Evolutionary conservation across 495 filamentous ascomycete species (phyloP).

Genomic region (Daldinia bambusicola): DNA sequence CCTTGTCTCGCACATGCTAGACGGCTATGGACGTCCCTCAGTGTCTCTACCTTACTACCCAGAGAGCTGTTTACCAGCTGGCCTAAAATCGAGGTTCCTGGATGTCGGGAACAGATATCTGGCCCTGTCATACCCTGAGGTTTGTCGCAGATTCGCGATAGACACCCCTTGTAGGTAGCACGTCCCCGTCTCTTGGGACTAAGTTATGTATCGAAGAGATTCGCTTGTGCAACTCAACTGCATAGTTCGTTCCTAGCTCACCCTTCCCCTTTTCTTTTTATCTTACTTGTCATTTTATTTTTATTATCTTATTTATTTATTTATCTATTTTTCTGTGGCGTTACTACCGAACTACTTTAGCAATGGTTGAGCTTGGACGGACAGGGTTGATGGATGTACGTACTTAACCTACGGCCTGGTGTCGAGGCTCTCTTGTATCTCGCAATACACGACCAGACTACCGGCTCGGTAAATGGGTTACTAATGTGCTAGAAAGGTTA

Average conservation of each 20-base stretch:
- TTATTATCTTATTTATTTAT: background rate
- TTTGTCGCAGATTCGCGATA: slow-evolving; percentile 47
- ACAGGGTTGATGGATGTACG: background rate
- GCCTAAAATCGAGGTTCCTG: slow-evolving; percentile 39
- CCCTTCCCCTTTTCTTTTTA: background rate
- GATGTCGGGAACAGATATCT: slow-evolving; percentile 40
- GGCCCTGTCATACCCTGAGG: slow-evolving; percentile 25
- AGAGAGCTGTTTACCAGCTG: slow-evolving; percentile 20
- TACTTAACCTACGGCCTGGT: background rate
- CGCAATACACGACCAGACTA: background rate
- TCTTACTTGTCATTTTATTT: background rate
- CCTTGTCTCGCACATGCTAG: slow-evolving; percentile 45
- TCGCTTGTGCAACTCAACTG: slow-evolving; percentile 25
- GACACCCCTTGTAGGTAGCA: slow-evolving; percentile 37
- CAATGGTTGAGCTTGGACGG: no score
- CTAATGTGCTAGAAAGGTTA: background rate
- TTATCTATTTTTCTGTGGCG: background rate
- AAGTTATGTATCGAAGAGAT: slow-evolving; percentile 27
- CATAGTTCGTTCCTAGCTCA: background rate
- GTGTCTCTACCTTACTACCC: slow-evolving; percentile 30
- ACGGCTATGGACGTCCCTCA: slow-evolving; percentile 38
- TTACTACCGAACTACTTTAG: background rate
- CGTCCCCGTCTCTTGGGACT: slow-evolving; percentile 42
- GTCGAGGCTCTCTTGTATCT: background rate
- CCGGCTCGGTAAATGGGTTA: background rate